Evolutionary conservation across 75 land plant species (phyloP).

Genomic region (Pinus tabuliformis): DNA sequence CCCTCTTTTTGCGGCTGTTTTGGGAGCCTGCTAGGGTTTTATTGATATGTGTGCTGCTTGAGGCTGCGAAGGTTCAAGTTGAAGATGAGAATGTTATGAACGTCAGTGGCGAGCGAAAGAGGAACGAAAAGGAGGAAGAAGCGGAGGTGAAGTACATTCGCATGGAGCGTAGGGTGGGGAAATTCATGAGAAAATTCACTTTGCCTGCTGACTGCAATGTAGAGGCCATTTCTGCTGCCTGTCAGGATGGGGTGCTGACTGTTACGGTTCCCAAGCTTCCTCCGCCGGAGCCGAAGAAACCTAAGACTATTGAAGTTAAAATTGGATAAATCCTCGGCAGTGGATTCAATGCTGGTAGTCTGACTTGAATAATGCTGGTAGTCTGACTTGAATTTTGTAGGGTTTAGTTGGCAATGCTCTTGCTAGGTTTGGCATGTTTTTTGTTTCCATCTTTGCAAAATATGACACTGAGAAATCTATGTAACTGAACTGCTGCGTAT

Average conservation of each 20-base stretch:
- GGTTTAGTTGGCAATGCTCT: too few relatives aligned
- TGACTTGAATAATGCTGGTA: too few relatives aligned
- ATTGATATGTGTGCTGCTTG: too few relatives aligned
- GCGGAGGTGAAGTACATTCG: constrained; percentile 33
- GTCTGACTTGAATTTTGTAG: too few relatives aligned
- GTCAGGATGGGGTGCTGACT: constrained; percentile 42
- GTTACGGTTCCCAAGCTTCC: constrained; percentile 48
- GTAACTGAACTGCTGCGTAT: too few relatives aligned
- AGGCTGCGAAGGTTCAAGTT: constrained; percentile 44
- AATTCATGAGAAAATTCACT: constrained; percentile 45
- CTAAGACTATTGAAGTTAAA: constrained; percentile 34
- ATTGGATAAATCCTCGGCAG: constrained; percentile 1
- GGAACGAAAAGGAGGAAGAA: constrained; percentile 38
- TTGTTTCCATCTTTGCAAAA: too few relatives aligned
- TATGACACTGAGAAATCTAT: too few relatives aligned
- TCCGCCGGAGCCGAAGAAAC: constrained; percentile 37
- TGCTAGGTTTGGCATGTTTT: too few relatives aligned
- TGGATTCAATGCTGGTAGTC: too few relatives aligned
- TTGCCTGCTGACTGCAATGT: constrained; percentile 35
- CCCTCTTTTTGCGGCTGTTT: too few relatives aligned
- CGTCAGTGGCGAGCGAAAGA: constrained; percentile 62
- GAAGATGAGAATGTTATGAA: constrained; percentile 61
- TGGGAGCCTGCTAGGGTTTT: too few relatives aligned
- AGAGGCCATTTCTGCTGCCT: constrained; percentile 38
- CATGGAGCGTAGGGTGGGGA: constrained; percentile 42